Evolutionary conservation across 179 eudicot species (phyloP).

Genomic region (Beta macrorhiza): DNA sequence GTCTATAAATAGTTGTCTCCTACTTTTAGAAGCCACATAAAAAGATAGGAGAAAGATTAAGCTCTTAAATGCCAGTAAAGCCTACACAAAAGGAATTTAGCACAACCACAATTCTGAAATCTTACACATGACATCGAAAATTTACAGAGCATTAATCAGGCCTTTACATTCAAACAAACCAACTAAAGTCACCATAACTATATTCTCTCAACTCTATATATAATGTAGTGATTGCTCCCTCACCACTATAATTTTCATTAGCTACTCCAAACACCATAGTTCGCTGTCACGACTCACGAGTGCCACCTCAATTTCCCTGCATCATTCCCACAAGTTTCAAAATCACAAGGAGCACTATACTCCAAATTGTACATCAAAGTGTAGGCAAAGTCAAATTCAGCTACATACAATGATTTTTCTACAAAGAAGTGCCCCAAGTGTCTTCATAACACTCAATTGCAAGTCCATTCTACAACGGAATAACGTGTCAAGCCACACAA

Average conservation of each 20-base stretch:
- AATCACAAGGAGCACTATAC: neutral
- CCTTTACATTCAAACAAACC: neutral
- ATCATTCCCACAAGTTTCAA: conserved; percentile 2
- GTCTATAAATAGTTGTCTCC: too few relatives aligned
- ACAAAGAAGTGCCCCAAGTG: neutral
- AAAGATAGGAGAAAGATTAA: too few relatives aligned
- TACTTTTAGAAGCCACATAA: too few relatives aligned
- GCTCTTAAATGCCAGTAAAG: too few relatives aligned
- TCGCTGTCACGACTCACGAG: neutral
- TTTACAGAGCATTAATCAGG: neutral
- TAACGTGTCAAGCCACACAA: neutral
- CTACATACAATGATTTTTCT: neutral
- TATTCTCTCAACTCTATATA: neutral
- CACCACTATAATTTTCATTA: neutral
- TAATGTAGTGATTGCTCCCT: neutral
- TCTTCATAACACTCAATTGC: neutral
- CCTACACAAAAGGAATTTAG: neutral
- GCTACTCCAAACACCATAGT: neutral
- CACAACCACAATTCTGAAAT: neutral
- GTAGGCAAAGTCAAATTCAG: neutral
- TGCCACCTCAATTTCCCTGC: neutral
- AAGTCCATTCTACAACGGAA: neutral
- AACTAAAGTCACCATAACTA: neutral
- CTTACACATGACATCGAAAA: neutral
- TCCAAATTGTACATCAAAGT: neutral